Evolutionary conservation across 345 rosid genomes (phyloP), one percentile per base, ranked within the genome.

Genomic region (Excoecaria agallocha): DNA sequence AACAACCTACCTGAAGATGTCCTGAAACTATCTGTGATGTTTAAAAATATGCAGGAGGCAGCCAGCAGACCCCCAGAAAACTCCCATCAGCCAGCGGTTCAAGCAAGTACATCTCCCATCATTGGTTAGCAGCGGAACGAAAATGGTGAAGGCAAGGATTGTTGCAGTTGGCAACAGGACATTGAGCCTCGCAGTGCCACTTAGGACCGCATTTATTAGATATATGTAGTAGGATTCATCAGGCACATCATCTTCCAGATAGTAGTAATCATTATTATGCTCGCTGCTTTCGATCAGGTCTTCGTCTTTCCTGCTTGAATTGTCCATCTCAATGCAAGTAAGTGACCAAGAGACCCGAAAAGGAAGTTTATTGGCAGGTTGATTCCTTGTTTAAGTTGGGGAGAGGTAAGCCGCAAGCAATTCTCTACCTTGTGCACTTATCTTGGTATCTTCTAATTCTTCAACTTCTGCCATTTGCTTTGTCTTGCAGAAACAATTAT

Each of bases 111-210:
- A 87, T n/a, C 22, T 13, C 12, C 88, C 88, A 17, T 87, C 85
- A 12, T 79, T 85, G 66, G 86, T 87, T 39, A 83, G 76, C 45
- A 87, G 78, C 41, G 88, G 90, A 62, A 85, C 83, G n/a, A 87
- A 85, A 43, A 85, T 87, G 79, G 87, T 80, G 79, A 86, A 84
- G 56, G 82, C 82, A 7, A 85, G 84, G 81, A 87, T 85, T 54
- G 85, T 83, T 13, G 86, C 88, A 6, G 90, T 82, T 12, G 89
- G 88, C 74, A 85, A 59, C 59, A 85, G 90, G 59, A 85, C 79
- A 48, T 87, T 83, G 71, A 86, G 89, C 49, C 87, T 70, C 0
- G 89, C 89, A 46, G 87, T 82, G 65, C 89, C 89, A 3, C 86
- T 70, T 12, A 82, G 81, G 76, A 86, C 76, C 56, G 80, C 85